These are phyloP conservation scores for Xanthoceras sorbifolium DNA, from an alignment of 345 rosid species.

Conservation along the genomic window DNA sequence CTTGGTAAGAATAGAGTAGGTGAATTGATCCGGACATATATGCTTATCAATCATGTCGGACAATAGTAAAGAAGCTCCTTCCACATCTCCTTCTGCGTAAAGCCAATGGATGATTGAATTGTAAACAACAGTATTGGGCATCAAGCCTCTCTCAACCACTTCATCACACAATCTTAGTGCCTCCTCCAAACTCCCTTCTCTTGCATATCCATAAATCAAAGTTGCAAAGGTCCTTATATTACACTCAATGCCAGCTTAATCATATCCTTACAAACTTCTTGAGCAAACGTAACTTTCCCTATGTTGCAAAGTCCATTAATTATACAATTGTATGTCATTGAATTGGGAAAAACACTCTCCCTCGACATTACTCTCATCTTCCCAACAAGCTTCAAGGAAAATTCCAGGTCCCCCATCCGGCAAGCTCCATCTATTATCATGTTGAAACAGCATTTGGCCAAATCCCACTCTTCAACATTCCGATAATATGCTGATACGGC, in stretches of 20 bases:
- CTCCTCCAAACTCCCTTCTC: conserved; percentile 50
- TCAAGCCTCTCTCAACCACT: conserved; percentile 62
- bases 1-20: conserved; percentile 49
- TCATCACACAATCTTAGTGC: conserved; percentile 56
- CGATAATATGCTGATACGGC: conserved; percentile 55
- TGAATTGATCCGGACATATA: conserved; percentile 43
- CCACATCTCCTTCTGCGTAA: conserved; percentile 51
- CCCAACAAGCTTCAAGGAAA: conserved; percentile 40
- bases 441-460: conserved; percentile 75
- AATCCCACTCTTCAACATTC: conserved; percentile 59
- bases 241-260: conserved; percentile 47
- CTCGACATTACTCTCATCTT: conserved; percentile 57
- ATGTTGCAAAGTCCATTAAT: conserved; percentile 65
- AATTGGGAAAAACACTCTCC: conserved; percentile 44
- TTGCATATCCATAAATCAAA: conserved; percentile 63
- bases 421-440: conserved; percentile 71
- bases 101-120: conserved; percentile 66
- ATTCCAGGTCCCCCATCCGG: conserved; percentile 40
- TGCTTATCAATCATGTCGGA: conserved; percentile 51
- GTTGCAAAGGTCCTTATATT: conserved; percentile 69
- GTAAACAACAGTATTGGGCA: conserved; percentile 53
- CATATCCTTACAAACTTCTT: conserved; percentile 45
- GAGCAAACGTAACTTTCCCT: conserved; percentile 53
- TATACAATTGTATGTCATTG: conserved; percentile 56
- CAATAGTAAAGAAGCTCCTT: conserved; percentile 46